Evolutionary conservation across 2,329 filamentous ascomycete species (phyloP).

Genomic region (Aspergillus neoniger): DNA sequence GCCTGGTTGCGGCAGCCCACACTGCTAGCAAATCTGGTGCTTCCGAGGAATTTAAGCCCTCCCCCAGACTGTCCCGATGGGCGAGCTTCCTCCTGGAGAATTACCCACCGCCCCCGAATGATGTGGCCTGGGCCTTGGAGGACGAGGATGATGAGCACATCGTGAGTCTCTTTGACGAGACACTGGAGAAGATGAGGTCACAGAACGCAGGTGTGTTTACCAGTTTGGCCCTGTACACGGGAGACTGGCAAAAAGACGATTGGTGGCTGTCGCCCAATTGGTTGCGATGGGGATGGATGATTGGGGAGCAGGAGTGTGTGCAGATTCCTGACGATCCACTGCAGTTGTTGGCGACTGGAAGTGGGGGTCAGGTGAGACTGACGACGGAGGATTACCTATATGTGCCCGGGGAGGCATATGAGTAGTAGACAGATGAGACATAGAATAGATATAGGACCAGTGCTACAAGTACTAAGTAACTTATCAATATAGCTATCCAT

Average conservation of each 20-base stretch:
- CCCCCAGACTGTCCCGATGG: slow-evolving; percentile 41
- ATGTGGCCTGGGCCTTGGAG: slow-evolving; percentile 34
- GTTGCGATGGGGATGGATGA: slow-evolving; percentile 48
- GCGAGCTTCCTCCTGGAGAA: slow-evolving; percentile 37
- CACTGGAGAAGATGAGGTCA: slow-evolving; percentile 22
- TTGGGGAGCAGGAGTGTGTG: slow-evolving; percentile 43
- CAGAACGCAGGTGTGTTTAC: slow-evolving; percentile 17
- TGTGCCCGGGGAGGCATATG: slow-evolving; percentile 32
- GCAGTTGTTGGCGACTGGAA: slow-evolving; percentile 26
- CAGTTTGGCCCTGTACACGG: slow-evolving; percentile 21
- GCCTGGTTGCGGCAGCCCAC: slow-evolving; percentile 34
- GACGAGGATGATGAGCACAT: slow-evolving; percentile 31
- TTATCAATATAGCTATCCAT: too few relatives aligned
- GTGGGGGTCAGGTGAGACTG: slow-evolving; percentile 22
- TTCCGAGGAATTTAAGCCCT: slow-evolving; percentile 23
- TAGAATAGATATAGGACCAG: neutral
- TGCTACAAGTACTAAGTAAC: too few relatives aligned
- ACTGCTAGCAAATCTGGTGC: slow-evolving; percentile 11
- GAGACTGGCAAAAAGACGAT: slow-evolving; percentile 25
- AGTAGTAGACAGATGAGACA: neutral
- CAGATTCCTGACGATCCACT: slow-evolving; percentile 39
- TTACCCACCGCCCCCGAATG: slow-evolving; percentile 34
- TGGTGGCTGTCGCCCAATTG: slow-evolving; percentile 42
- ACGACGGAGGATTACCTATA: slow-evolving; percentile 39
- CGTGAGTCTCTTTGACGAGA: slow-evolving; percentile 26